phyloP scores from a whole-genome alignment of 495 filamentous ascomycete species.

The Podospora fimiseda region DNA sequence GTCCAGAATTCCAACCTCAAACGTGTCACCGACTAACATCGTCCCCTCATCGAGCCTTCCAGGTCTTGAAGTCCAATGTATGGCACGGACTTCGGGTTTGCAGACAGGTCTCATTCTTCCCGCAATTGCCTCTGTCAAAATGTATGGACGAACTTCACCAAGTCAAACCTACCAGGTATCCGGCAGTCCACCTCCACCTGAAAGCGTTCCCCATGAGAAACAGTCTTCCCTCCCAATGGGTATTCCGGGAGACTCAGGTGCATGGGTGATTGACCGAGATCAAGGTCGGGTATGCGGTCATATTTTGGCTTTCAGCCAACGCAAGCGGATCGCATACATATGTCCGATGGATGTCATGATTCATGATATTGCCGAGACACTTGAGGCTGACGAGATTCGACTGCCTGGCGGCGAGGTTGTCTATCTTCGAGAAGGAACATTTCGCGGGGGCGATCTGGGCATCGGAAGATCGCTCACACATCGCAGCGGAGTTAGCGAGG shows the following conservation, averaged over 20 bases:
- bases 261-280: conserved; percentile 83
- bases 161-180: conserved; percentile 74
- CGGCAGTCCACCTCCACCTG: conserved; percentile 7
- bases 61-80: conserved; percentile 74
- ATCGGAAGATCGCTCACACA: not conserved
- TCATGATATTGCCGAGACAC: conserved; percentile 71
- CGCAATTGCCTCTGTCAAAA: conserved; percentile 71
- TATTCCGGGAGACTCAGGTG: conserved; percentile 87
- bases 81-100: conserved; percentile 83
- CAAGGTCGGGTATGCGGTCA: conserved; percentile 80
- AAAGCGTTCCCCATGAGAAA: not conserved
- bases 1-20: not conserved
- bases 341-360: conserved; percentile 90
- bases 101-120: conserved; percentile 68
- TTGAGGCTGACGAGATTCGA: conserved; percentile 51
- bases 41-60: conserved; percentile 48
- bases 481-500: not conserved
- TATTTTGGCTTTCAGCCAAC: conserved; percentile 77
- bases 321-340: conserved; percentile 74
- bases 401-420: conserved; percentile 41
- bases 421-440: conserved; percentile 4
- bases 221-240: conserved; percentile 33
- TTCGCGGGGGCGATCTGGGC: too few species aligned
- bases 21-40: conserved; percentile 37
- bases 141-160: conserved; percentile 73